These are phyloP conservation scores for Panicum miliaceum DNA, from an alignment of 176 grass and related monocot species.

Conservation along the genomic window DNA sequence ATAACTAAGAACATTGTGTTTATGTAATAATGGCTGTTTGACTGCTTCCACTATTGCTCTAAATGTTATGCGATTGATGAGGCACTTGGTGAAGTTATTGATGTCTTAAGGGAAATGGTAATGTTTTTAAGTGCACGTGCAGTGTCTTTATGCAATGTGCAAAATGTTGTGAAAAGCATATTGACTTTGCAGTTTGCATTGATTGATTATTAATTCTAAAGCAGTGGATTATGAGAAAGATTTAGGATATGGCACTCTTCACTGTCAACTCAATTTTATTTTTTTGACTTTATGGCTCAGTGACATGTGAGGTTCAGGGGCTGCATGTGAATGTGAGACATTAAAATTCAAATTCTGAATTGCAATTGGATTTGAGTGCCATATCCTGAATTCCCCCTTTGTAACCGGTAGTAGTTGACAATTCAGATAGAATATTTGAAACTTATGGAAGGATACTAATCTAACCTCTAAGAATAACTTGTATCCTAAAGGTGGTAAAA, in stretches of 20 bases:
- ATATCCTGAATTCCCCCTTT: not conserved
- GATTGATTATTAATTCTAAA: not conserved
- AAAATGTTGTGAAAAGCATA: not conserved
- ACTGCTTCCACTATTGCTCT: not conserved
- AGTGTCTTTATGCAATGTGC: not conserved
- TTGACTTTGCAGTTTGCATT: not conserved
- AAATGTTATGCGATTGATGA: not conserved
- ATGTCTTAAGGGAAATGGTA: not conserved
- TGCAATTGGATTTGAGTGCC: not conserved
- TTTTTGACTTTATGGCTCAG: not conserved
- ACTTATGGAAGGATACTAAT: not conserved
- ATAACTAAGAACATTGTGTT: not conserved
- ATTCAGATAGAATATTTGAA: not conserved
- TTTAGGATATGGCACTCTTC: not conserved
- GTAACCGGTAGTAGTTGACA: slow-evolving; percentile 5
- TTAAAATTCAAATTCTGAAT: not conserved
- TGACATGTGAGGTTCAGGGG: not conserved
- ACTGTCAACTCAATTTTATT: not conserved
- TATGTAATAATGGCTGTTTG: not conserved
- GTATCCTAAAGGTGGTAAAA: not conserved
- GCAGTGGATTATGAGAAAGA: not conserved
- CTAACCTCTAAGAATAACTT: not conserved
- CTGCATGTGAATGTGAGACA: not conserved
- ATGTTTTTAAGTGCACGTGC: not conserved
- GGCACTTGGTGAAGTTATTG: not conserved